Evolutionary conservation across 257 asterid genomes (phyloP), one percentile per base, ranked within the genome.

Genomic region (Cordia subcordata): DNA sequence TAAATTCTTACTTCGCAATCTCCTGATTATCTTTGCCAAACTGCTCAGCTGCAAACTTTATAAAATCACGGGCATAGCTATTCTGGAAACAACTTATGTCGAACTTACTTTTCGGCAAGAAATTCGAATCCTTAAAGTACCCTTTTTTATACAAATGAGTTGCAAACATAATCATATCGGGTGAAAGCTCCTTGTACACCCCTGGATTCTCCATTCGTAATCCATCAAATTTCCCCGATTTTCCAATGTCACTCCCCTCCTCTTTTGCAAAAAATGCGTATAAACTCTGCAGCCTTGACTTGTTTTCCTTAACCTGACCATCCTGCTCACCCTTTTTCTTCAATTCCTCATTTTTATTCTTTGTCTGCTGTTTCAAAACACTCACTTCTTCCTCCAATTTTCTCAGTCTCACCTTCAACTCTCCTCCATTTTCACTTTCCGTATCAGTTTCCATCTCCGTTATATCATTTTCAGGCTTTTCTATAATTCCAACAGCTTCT

Each of bases 11-110:
- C 98, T 82, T 79, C 44, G 92, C 84, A 68, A 91, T 68, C 64
- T 83, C 85, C 65, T 68, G 82, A 61, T 85, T 80, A 61, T 88
- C 84, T 60, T 55, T 74, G 1, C 90, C 96, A 72, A 88, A 85
- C 51, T 76, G 79, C 55, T 65, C 75, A 12, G 94, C 94, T 13
- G 84, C 94, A 27, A 37, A 69, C 79, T 79, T 81, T 15, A 91
- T 63, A 68, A 72, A 84, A 11, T 73, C 78, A 13, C 87, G 85
- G 33, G 79, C 85, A 64, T 79, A 80, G 32, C 86, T 69, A 66
- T 38, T 55, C 79, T 75, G 78, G 14, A 88, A 91, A 53, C 72
- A 63, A 38, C 79, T 66, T 17, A 58, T 11, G 58, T 84, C 88
- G 62, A 84, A 76, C 73, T 58, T 70, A 44, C 73, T 59, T 13